Conservation (phyloP, 352 stramenopile genomes). For the Pythium monospermum region DNA sequence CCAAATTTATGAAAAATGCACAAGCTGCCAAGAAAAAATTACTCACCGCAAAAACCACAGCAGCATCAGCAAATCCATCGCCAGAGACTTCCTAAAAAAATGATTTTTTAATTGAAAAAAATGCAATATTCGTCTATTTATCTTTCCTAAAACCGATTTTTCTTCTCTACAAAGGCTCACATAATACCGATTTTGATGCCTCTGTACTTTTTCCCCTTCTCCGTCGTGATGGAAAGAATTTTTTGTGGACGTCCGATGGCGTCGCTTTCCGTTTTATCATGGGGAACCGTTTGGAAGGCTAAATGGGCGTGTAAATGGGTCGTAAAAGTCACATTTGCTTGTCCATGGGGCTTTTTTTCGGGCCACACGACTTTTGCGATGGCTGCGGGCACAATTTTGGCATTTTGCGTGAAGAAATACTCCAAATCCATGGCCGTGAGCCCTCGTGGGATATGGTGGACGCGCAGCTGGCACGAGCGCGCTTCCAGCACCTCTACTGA, state of each 20-base stretch:
- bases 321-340: conserved; percentile 62
- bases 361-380: conserved; percentile 67
- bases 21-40: conserved; percentile 70
- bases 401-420: conserved; percentile 54
- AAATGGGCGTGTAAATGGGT: conserved; percentile 56
- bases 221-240: conserved; percentile 51
- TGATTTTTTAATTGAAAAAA: too few species aligned
- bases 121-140: not conserved
- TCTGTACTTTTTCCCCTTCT: conserved; percentile 63
- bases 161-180: too few species aligned
- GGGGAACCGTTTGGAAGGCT: conserved; percentile 48
- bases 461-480: conserved; percentile 56
- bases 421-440: conserved; percentile 62
- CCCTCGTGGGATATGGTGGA: conserved; percentile 73
- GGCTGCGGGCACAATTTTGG: conserved; percentile 55
- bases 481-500: conserved; percentile 24
- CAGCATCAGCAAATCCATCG: not conserved
- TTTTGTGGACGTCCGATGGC: conserved; percentile 70
- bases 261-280: conserved; percentile 34
- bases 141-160: not conserved
- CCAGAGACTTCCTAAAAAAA: too few species aligned
- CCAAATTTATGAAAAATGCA: conserved; percentile 75
- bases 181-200: conserved; percentile 50
- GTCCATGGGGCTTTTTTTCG: conserved; percentile 61
- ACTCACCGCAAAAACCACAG: conserved; percentile 10